Conservation (phyloP, 208 protist species). For the Phytomonas sp. region DNA sequence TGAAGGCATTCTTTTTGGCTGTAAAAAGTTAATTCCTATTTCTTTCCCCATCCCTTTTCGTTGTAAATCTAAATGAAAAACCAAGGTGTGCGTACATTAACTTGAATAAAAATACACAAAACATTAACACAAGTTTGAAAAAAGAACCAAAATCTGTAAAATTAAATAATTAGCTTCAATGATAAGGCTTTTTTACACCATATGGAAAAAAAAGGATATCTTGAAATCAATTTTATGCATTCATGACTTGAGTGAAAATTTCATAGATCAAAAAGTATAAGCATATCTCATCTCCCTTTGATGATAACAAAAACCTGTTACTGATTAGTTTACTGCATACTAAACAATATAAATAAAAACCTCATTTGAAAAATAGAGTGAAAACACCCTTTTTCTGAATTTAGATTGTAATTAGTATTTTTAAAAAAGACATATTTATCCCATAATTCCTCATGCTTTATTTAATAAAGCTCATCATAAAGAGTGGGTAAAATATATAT, state of each 20-base stretch:
- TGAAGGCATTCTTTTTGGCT: neutral
- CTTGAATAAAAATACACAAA: neutral
- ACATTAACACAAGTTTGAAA: neutral
- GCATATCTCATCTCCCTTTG: neutral
- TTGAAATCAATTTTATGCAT: neutral
- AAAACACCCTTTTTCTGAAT: neutral
- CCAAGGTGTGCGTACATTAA: neutral
- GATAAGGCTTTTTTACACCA: neutral
- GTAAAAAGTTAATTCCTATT: neutral
- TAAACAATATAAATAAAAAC: neutral
- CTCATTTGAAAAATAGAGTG: neutral
- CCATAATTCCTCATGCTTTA: neutral
- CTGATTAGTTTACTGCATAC: neutral
- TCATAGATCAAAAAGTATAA: neutral
- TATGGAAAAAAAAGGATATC: neutral
- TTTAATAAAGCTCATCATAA: neutral
- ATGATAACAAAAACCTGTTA: neutral
- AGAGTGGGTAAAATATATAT: neutral
- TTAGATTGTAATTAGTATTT: neutral
- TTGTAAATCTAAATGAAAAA: neutral
- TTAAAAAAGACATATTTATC: neutral
- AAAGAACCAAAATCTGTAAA: neutral
- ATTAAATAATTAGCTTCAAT: neutral
- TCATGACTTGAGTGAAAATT: neutral
- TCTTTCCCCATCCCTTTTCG: neutral